A percentile compares a stretch with the other conserved stretches of the same genome.
These are phyloP conservation scores for Vitis cinerea DNA, from an alignment of 164 flowering plant genomes.

Conservation along the genomic window DNA sequence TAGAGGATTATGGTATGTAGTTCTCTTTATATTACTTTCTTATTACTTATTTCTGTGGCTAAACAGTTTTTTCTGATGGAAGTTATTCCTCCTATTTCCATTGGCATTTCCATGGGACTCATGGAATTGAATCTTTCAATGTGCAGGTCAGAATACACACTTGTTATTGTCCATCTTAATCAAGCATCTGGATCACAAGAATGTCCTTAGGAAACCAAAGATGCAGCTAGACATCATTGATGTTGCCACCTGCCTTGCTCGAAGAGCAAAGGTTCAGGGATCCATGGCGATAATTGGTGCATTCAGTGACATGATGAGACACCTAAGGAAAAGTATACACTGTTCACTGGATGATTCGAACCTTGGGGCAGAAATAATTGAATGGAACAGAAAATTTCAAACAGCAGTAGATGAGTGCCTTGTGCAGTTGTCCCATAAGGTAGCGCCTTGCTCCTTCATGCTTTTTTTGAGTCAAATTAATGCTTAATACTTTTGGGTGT, in stretches of 20 bases:
- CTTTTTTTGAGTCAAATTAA: too few species aligned
- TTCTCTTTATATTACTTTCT: background rate
- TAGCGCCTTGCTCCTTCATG: background rate
- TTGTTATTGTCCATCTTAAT: slow-evolving; percentile 20
- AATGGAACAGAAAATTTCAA: slow-evolving; percentile 13
- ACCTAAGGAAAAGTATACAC: slow-evolving; percentile 22
- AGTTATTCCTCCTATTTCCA: too few species aligned
- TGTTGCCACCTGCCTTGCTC: slow-evolving; percentile 21
- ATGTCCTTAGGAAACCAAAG: slow-evolving; percentile 18
- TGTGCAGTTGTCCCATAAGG: slow-evolving; percentile 25
- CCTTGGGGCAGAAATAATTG: slow-evolving; percentile 15
- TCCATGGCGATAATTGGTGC: slow-evolving; percentile 26
- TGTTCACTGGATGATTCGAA: slow-evolving; percentile 22
- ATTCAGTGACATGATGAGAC: slow-evolving; percentile 24
- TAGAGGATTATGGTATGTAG: slow-evolving; percentile 25
- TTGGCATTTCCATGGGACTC: too few species aligned
- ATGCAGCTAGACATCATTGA: slow-evolving; percentile 20
- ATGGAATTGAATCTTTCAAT: background rate
- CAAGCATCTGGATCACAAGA: slow-evolving; percentile 27
- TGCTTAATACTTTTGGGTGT: too few species aligned
- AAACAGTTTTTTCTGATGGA: too few species aligned
- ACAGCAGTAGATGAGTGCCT: slow-evolving; percentile 25
- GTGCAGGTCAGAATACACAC: slow-evolving; percentile 24
- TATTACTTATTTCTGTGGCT: background rate
- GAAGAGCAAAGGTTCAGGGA: slow-evolving; percentile 12